Conservation (phyloP, 768 basidiomycete species). For the Dacryopinax primogenitus region DNA sequence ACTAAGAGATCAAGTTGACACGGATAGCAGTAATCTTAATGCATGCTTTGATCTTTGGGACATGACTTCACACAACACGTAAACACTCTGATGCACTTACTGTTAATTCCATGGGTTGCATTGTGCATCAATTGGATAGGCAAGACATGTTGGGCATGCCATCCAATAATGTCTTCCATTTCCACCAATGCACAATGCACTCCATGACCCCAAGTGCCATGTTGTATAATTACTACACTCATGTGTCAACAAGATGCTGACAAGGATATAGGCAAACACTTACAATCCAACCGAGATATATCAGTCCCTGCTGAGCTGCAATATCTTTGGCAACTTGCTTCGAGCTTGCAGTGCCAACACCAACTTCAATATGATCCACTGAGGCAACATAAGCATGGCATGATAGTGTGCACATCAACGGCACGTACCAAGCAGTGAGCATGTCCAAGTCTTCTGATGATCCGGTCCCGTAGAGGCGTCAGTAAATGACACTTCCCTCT, state of each 20-base stretch:
- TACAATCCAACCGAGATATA: background rate
- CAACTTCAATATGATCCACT: conserved; percentile 4
- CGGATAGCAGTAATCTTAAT: background rate
- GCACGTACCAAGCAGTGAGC: background rate
- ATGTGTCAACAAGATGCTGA: background rate
- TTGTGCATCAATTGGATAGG: background rate
- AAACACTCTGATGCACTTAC: background rate
- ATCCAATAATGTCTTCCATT: background rate
- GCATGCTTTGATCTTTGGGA: background rate
- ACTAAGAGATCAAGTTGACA: background rate
- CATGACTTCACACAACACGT: background rate
- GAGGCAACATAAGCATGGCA: background rate
- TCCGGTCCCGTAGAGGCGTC: background rate
- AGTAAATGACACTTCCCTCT: background rate
- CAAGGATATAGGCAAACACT: background rate
- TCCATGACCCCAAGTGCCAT: background rate
- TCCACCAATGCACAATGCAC: background rate
- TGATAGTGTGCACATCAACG: background rate
- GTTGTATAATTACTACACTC: background rate
- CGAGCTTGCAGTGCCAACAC: background rate
- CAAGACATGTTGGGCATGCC: background rate
- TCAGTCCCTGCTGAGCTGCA: background rate
- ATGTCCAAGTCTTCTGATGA: background rate
- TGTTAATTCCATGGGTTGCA: conserved; percentile 4
- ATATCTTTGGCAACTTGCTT: conserved; percentile 2